Evolutionary conservation across 306 rosid genomes (phyloP), one percentile per base, ranked within the genome.

Genomic region (Phaseolus lunatus): DNA sequence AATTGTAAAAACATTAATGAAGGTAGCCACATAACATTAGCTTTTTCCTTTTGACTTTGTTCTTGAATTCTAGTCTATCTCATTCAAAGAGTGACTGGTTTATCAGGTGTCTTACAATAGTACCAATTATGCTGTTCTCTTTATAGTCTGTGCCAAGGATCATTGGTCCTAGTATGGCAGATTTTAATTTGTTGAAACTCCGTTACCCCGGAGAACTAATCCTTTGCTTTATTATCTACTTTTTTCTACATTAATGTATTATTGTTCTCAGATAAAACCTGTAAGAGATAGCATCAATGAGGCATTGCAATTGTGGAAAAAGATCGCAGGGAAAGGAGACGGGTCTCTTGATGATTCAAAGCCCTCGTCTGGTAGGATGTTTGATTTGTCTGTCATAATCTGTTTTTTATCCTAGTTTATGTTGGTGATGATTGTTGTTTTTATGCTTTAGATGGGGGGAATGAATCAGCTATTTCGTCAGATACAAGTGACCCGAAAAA

Each of bases 251-350:
- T 4, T 65, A 31, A 9, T 45, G 50, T 70, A 57, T 81, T 39
- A 20, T 56, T 84, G 50, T 85, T 84, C 68, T 45, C 92, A 96
- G 99, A 96, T 96, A 78, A 96, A 87, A 80, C 98, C 98, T 18
- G 99, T 87, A 73, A 88, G 99, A 81, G 98, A 96, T 56, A 90
- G 99, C 79, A 92, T 96, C 83, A 83, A 91, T 47, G 98, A 96
- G 80, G 96, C 99, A 49, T 82, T 96, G 85, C 98, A 92, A 70
- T 71, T 91, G 64, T 96, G 99, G 99, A 92, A 89, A 83, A 89
- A 84, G 67, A 78, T 96, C 71, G 74, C 87, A 7, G 99, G 97
- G 35, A 90, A 86, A 86, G 88, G 86, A 82, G 91, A 91, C 73
- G 97, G 76, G 72, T 85, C 84, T 82, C 83, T 81, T 47, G 90